Conservation (phyloP, 2,329 filamentous ascomycete genomes). For the Ceratocystis diversiconidia region DNA sequence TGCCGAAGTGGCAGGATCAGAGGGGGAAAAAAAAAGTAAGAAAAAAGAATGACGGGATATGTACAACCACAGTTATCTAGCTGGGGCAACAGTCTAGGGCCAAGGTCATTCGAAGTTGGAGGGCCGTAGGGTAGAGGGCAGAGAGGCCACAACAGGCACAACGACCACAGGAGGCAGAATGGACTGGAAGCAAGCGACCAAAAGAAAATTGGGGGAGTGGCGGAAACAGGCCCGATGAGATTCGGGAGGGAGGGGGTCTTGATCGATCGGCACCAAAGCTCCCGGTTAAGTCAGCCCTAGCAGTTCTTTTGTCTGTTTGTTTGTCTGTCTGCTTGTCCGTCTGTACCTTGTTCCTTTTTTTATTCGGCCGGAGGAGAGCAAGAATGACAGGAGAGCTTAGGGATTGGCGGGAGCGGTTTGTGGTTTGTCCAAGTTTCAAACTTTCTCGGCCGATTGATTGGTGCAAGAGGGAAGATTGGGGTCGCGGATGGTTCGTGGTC, state of each 20-base stretch:
- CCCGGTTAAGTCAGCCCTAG: constrained; percentile 2
- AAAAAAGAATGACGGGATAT: neutral
- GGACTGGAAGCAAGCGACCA: neutral
- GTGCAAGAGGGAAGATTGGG: constrained; percentile 1
- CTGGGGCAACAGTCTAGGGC: neutral
- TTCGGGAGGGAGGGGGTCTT: neutral
- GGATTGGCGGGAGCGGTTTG: neutral
- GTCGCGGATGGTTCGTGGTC: neutral
- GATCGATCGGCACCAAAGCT: constrained; percentile 2
- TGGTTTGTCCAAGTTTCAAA: neutral
- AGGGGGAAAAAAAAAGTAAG: neutral
- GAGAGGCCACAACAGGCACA: neutral
- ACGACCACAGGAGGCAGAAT: neutral
- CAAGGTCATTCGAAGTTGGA: neutral
- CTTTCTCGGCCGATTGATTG: constrained; percentile 13
- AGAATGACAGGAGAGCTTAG: neutral
- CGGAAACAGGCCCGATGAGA: neutral
- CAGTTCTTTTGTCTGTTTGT: neutral
- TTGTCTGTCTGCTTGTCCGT: neutral
- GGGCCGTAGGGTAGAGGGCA: neutral
- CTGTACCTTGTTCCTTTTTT: neutral
- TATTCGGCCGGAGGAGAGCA: neutral
- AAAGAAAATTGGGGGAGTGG: neutral
- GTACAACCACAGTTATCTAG: neutral
- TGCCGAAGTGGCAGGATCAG: neutral